Percentiles rank a stretch among this genome's conserved stretches.
Evolutionary conservation across 1,139 yeast genomes (phyloP).

Genomic region (Geotrichum phurueaensis): DNA sequence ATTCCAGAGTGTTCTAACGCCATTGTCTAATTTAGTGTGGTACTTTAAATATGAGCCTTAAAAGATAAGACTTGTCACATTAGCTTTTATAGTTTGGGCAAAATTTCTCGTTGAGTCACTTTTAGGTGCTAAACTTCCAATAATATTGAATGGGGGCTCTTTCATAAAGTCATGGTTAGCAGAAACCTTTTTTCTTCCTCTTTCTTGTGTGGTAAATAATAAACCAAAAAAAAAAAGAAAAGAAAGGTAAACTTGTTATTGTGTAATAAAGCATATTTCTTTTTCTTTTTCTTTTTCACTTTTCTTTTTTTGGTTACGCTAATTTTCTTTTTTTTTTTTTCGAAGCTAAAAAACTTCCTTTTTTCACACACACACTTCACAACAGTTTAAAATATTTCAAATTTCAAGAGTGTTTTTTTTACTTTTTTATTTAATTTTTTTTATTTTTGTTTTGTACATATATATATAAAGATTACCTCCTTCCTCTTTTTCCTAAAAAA

Average conservation of each 20-base stretch:
- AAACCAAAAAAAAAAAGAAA: no score
- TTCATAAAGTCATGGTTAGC: neutral
- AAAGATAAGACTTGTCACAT: neutral
- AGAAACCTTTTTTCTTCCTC: neutral
- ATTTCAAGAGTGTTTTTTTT: neutral
- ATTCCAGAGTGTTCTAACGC: neutral
- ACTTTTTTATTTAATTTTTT: no score
- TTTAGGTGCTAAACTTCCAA: no score
- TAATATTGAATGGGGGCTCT: no score
- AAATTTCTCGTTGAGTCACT: neutral
- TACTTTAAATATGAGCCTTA: neutral
- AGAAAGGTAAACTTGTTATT: neutral
- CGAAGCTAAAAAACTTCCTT: neutral
- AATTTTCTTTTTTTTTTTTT: neutral
- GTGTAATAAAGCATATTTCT: neutral
- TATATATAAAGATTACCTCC: neutral
- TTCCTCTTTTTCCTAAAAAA: neutral
- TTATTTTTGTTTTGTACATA: neutral
- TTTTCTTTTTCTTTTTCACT: neutral
- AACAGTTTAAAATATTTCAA: neutral
- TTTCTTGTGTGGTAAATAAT: no score
- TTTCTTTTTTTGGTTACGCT: neutral
- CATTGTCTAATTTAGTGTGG: no score
- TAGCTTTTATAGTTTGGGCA: neutral
- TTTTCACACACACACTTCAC: neutral